Evolutionary conservation across 1,139 yeast species (phyloP).

Genomic region (Geotrichum citri-aurantii): DNA sequence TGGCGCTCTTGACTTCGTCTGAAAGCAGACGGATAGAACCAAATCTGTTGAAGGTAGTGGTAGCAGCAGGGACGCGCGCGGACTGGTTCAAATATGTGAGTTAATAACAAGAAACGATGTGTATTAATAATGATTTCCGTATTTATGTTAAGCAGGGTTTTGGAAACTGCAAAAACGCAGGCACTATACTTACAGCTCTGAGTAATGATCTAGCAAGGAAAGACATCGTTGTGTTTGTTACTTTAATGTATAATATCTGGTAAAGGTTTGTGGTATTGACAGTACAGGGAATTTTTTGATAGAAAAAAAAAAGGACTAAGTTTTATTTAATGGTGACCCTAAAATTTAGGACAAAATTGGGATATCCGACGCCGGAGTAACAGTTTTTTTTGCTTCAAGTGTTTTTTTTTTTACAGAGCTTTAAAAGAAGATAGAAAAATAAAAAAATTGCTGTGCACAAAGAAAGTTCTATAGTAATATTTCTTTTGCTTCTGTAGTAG

Average conservation of each 20-base stretch:
- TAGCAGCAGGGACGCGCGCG: not conserved
- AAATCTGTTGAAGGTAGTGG: not conserved
- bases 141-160: not conserved
- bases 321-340: not conserved
- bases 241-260: not conserved
- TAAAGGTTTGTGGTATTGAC: not conserved
- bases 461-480: not conserved
- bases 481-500: no score
- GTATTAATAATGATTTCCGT: not conserved
- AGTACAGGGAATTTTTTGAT: not conserved
- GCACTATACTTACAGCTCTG: not conserved
- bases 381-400: not conserved
- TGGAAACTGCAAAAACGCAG: not conserved
- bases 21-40: slow-evolving; percentile 40
- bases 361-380: not conserved
- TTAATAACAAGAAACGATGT: not conserved
- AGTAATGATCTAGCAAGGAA: slow-evolving; percentile 6
- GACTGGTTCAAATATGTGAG: not conserved
- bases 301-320: not conserved
- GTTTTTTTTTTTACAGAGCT: no score
- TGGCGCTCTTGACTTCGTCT: slow-evolving; percentile 60
- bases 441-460: not conserved
- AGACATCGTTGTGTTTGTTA: not conserved
- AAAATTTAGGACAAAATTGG: not conserved
- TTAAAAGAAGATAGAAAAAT: not conserved